Base-by-base conservation (phyloP, 2,329 filamentous ascomycete species). In the Ceratocystis diversiconidia region DNA sequence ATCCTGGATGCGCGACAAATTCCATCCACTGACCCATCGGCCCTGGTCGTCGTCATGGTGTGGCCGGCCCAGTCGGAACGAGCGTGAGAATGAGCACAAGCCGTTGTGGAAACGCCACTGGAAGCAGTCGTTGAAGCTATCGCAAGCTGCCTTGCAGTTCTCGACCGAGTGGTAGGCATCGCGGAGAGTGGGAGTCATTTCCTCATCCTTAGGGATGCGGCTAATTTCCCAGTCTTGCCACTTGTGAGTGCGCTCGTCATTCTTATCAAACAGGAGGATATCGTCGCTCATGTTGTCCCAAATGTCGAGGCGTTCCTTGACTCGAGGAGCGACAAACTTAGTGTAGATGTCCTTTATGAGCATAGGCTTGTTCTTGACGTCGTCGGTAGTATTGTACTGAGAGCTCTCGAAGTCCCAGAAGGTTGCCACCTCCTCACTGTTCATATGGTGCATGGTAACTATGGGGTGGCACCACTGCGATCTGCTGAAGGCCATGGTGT, bases 381-480 rank as follows among this genome's bases (percentile, higher is more conserved):
- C 61, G 3, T 62, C n/a, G 63, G 71, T 67, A 10, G 28, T 59
- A 52, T 67, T 57, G 43, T 74, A 74, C 57, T 75, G 75, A 43
- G 72, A 71, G 68, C 74, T 74, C 70, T 84, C 81, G 69, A 78
- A 82, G n/a, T 78, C 74, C 76, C 78, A 81, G 50, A 83, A 75
- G 8, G 73, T 73, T 28, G 76, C 78, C 3, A 82, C 73, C 64
- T 83, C 82, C 66, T 81, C 76, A 68, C 76, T 75, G 22, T 75
- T 75, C 68, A 81, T 75, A 71, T 82, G 80, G 70, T 82, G 80
- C 80, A 84, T 82, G 4, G 81, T 82, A 1, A 79, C 75, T 57
- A 82, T 74, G 7, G 81, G 79, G 62, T 82, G 78, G 71, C 81
- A 84, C 80, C 81, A 84, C 68, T 80, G 74, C n/a, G 72, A 72